Percentiles rank a stretch among this genome's conserved stretches.
Conservation (phyloP, 2,329 filamentous ascomycete genomes). For the Botrytis byssoidea region DNA sequence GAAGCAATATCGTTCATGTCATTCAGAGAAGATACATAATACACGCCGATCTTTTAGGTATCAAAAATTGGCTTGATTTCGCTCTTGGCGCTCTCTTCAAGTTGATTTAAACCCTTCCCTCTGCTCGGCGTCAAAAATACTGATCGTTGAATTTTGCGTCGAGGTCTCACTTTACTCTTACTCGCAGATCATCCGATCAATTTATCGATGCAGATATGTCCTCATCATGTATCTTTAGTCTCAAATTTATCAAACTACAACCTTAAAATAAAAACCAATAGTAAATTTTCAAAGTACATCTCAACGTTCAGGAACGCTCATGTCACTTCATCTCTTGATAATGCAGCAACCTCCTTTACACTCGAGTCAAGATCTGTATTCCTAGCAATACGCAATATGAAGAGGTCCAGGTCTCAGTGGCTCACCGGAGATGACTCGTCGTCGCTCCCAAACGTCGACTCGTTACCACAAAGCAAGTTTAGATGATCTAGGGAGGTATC, state of each 20-base stretch:
- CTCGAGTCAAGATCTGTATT: not conserved
- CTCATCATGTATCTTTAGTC: not conserved
- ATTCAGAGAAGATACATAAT: not conserved
- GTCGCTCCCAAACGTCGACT: too few species aligned
- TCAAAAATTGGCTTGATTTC: not conserved
- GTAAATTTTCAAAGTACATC: not conserved
- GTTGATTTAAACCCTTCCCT: not conserved
- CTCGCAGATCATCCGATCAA: not conserved
- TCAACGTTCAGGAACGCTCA: not conserved
- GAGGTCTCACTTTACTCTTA: not conserved
- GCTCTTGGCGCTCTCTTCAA: too few species aligned
- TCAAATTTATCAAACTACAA: not conserved
- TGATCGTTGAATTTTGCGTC: not conserved
- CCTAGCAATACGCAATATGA: too few species aligned
- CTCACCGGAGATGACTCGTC: too few species aligned
- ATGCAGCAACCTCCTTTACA: not conserved
- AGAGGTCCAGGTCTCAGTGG: too few species aligned
- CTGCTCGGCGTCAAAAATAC: not conserved
- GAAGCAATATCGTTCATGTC: not conserved
- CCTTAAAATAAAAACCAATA: not conserved
- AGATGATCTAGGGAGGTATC: too few species aligned
- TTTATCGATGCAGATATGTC: not conserved
- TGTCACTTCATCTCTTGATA: not conserved
- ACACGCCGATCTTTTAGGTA: fast-evolving
- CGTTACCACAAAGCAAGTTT: too few species aligned